A percentile compares a stretch with the other conserved stretches of the same genome.
These are phyloP conservation scores for Debaryomyces subglobosus DNA, from an alignment of 1,139 yeast genomes.

Conservation along the genomic window DNA sequence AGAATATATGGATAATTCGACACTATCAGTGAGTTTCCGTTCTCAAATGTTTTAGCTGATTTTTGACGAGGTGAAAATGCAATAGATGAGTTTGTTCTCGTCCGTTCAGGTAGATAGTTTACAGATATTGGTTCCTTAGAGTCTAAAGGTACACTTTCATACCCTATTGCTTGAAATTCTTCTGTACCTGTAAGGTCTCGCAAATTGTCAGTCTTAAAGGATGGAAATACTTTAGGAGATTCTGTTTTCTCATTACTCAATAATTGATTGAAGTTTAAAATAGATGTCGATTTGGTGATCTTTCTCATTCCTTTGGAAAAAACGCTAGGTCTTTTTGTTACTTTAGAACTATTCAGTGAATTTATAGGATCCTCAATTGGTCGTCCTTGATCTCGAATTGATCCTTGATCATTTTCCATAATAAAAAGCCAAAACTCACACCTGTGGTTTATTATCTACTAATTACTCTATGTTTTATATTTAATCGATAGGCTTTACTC, in stretches of 20 bases:
- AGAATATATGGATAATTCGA: not conserved
- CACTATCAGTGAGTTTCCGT: not conserved
- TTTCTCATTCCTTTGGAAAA: conserved; percentile 26
- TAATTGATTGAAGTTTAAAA: conserved; percentile 20
- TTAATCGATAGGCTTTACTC: not conserved
- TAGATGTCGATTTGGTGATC: conserved; percentile 24
- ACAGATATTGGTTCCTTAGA: conserved; percentile 35
- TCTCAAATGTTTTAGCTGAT: conserved; percentile 10
- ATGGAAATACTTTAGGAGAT: not conserved
- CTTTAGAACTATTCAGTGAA: not conserved
- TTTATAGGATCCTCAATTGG: not conserved
- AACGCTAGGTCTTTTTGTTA: conserved; percentile 19
- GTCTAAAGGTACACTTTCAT: conserved; percentile 27
- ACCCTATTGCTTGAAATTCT: conserved; percentile 39
- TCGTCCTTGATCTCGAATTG: not conserved
- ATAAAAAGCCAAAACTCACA: not conserved
- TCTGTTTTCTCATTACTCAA: conserved; percentile 3
- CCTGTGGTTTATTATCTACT: not conserved
- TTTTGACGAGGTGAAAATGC: conserved; percentile 17
- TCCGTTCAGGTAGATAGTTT: conserved; percentile 29
- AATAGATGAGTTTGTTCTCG: conserved; percentile 6
- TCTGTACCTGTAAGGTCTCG: conserved; percentile 3
- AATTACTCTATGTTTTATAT: not conserved
- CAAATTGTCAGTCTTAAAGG: not conserved
- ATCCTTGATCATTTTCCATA: conserved; percentile 6